Evolutionary conservation across 2,329 filamentous ascomycete species (phyloP).

Genomic region (Ceratocystis diversiconidia): DNA sequence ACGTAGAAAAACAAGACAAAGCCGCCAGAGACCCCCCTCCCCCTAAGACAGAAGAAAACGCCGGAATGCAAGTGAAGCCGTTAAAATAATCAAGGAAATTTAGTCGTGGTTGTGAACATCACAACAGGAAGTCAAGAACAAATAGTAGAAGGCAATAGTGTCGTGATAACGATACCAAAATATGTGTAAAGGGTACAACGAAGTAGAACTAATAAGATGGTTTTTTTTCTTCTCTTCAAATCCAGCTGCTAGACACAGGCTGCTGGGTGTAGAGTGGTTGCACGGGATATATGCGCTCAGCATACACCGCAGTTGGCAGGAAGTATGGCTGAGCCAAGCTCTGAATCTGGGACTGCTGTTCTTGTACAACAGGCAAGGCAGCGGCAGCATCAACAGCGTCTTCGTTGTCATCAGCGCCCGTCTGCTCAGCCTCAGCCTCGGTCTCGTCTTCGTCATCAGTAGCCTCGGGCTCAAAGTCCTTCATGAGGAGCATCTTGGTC

Average conservation of each 20-base stretch:
- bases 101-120: not conserved
- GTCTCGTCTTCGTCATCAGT: constrained; percentile 33
- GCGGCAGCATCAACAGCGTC: not conserved
- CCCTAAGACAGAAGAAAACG: not conserved
- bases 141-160: not conserved
- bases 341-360: not conserved
- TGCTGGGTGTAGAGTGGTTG: not conserved
- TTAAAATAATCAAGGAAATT: not conserved
- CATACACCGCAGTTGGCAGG: not conserved
- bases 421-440: constrained; percentile 23
- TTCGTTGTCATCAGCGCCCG: constrained; percentile 3
- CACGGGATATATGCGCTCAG: not conserved
- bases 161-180: not conserved
- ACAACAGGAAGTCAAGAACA: not conserved
- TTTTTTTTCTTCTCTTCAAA: not conserved
- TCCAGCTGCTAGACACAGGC: not conserved
- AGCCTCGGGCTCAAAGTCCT: constrained; percentile 60
- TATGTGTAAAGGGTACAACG: not conserved
- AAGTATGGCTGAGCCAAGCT: constrained; percentile 1
- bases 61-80: not conserved
- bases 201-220: not conserved
- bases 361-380: not conserved
- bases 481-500: constrained; percentile 67
- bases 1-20: not conserved
- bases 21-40: not conserved